phyloP scores from a whole-genome alignment of 2,329 filamentous ascomycete species.

The Didymella pinodella region DNA sequence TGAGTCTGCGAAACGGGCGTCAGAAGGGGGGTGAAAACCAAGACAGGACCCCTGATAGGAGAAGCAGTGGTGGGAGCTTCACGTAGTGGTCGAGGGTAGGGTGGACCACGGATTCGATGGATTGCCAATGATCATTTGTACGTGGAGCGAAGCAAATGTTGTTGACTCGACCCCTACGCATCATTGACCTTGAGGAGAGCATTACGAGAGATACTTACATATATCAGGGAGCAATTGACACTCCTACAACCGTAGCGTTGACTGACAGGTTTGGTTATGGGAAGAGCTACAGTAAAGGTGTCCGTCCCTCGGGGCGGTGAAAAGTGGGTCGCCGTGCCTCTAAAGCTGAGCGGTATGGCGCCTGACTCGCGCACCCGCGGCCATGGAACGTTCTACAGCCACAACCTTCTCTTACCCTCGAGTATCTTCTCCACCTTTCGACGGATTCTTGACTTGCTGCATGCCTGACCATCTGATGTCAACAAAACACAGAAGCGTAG shows the following conservation, averaged over 20 bases:
- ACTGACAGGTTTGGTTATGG: constrained; percentile 17
- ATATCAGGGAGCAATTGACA: constrained; percentile 9
- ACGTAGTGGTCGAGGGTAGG: constrained; percentile 1
- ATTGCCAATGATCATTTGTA: constrained; percentile 7
- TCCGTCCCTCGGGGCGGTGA: constrained; percentile 14
- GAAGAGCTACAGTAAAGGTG: constrained; percentile 22
- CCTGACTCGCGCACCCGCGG: constrained; percentile 15
- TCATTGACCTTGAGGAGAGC: neutral
- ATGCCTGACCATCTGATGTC: too few species aligned
- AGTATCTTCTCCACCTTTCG: constrained; percentile 4
- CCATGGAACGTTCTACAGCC: constrained; percentile 14
- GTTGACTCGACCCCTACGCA: neutral
- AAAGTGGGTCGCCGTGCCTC: constrained; percentile 9
- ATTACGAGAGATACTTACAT: neutral
- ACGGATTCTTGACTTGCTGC: too few species aligned
- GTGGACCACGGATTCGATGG: constrained; percentile 6
- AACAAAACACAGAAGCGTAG: too few species aligned
- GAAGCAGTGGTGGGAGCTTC: constrained; percentile 8
- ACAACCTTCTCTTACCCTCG: constrained; percentile 12
- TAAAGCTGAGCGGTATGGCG: constrained; percentile 12
- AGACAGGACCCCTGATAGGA: neutral
- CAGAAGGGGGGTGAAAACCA: neutral
- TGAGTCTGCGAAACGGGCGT: neutral
- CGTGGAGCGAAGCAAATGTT: neutral
- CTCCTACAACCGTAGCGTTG: constrained; percentile 16